Base-by-base conservation (phyloP, 768 basidiomycete species). In the Auriscalpium microsporum region DNA sequence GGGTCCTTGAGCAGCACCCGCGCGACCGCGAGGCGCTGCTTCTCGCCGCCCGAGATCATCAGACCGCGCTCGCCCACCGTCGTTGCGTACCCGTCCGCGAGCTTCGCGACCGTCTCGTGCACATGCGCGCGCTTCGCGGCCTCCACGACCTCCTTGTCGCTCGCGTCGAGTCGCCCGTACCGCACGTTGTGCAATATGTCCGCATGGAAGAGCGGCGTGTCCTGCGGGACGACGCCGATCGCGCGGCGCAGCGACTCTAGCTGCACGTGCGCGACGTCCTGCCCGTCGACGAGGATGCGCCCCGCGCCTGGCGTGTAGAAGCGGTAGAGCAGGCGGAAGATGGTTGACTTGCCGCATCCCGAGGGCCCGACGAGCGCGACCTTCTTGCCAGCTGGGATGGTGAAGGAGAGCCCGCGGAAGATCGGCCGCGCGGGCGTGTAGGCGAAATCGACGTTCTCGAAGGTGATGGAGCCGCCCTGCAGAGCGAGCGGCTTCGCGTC, bases 31-130 rank as follows among this genome's bases (percentile, higher is more conserved):
- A 99, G 71, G 50, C 96, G 72, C 75, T 99, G 96, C 71, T 99
- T 99, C 78, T 99, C 96, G 1, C 96, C 96, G 0, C 96, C 96
- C 38, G 91, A 94, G 48, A 99, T 91, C 96, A 99, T 99, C 66
- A 97, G 68, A 5, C 96, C 96, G 42, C 96, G 74, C 71, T 99
- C 96, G 1, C 96, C 96, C 21, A 99, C 96, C 64, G 87, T 87
- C 2, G 96, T 98, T 42, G 71, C 64, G 68, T 96, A 99, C 55
- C 86, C 84, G 6, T 94, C 90, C 0, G 94, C 94, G 36, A 99
- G 71, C 37, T 80, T 75, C 73, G 79, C 73, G 54, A 99, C 80
- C 3, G 90, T 84, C 13, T 86, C 73, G 62, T 93, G 86, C 19
- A 98, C 88, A 62, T 90, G 91, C 40, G 96, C 96, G 70, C 87